Evolutionary conservation across 108 stramenopile genomes (phyloP), one percentile per base, ranked within the genome.

Genomic region (Nitzschia sp.): DNA sequence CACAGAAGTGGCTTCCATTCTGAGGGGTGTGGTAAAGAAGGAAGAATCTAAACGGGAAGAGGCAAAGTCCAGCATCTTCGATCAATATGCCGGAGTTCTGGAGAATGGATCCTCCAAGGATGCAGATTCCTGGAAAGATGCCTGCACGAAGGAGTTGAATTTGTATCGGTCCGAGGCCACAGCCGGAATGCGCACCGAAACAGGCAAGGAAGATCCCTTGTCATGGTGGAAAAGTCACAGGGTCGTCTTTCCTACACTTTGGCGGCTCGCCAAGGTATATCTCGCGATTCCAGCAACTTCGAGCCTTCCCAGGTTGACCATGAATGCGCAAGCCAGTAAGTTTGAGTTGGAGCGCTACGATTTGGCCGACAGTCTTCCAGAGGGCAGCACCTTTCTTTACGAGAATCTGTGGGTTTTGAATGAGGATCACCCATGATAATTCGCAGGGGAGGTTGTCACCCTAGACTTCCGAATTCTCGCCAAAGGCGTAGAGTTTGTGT

Each of bases 401-500:
- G n/a, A 42, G 13, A 63, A 63, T 21, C 2, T 3, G 13, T 63
- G 36, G 42, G 6, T 42, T 18, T 23, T 42, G 36, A 25, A 63
- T n/a, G 61, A 63, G 26, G 3, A 19, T 42, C 6, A 42, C 6
- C 38, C 13, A 42, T 9, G 38, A 9, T 42, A 9, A 6, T 42
- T 42, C 38, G 38, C 38, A 42, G 13, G 38, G 38, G n/a, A n/a
- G n/a, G n/a, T n/a, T n/a, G n/a, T n/a, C n/a, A n/a, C n/a, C n/a
- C n/a, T n/a, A n/a, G n/a, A n/a, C n/a, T n/a, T n/a, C n/a, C n/a
- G n/a, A n/a, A 42, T 42, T 13, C 18, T 65, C 46, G 2, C 28
- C 67, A 78, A 88, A 88, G 15, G 81, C 77, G 65, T 91, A 94
- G 69, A 94, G 49, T 29, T 75, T 58, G 36, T 88, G 59, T 49